Conservation (phyloP, 2,329 filamentous ascomycete species). For the Cercospora sp. region DNA sequence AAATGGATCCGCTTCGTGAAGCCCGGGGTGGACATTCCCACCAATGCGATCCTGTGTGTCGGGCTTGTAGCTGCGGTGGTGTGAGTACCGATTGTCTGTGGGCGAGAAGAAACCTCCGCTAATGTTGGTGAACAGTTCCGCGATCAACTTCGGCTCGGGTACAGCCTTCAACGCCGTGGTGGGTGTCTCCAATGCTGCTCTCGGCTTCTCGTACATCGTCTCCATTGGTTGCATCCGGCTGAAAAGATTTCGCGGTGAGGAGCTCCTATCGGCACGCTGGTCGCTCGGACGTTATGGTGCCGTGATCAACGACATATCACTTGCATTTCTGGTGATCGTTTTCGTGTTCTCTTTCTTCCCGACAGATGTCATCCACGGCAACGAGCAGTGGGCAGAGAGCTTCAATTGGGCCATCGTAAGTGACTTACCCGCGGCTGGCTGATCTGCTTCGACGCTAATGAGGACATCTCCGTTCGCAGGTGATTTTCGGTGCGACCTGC, state of each 20-base stretch:
- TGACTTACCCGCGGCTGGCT: constrained; percentile 13
- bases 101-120: neutral
- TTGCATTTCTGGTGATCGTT: constrained; percentile 35
- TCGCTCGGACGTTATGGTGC: constrained; percentile 39
- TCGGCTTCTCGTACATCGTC: constrained; percentile 39
- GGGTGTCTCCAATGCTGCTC: constrained; percentile 42
- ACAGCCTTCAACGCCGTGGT: constrained; percentile 45
- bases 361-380: constrained; percentile 23
- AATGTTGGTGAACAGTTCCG: constrained; percentile 22
- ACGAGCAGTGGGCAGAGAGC: constrained; percentile 28
- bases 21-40: constrained; percentile 36
- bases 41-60: constrained; percentile 38
- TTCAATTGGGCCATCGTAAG: constrained; percentile 41
- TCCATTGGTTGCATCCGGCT: constrained; percentile 38
- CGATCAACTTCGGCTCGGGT: constrained; percentile 47
- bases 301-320: constrained; percentile 37
- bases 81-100: constrained; percentile 1
- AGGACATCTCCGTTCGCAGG: neutral
- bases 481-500: constrained; percentile 15
- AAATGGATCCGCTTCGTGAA: constrained; percentile 37
- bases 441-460: neutral
- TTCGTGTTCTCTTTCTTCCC: constrained; percentile 42
- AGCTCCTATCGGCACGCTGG: constrained; percentile 36
- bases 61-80: constrained; percentile 38
- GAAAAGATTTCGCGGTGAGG: constrained; percentile 35